phyloP scores from a whole-genome alignment of 768 basidiomycete genomes.

The Collybia mongolica region DNA sequence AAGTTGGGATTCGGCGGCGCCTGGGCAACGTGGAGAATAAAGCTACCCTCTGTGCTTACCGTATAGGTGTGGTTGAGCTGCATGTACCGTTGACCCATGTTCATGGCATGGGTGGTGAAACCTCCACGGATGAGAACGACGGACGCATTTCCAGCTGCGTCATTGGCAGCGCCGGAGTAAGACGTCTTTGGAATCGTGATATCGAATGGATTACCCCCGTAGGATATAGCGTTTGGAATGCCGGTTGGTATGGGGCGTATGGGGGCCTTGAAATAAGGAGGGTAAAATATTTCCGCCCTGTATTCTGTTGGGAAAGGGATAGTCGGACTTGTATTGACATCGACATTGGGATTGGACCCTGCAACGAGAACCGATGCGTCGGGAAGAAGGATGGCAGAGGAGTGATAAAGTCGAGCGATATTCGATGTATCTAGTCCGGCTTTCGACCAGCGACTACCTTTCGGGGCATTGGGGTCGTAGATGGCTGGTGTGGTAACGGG shows the following conservation, averaged over 20 bases:
- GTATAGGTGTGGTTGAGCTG: constrained; percentile 87
- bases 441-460: constrained; percentile 74
- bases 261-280: constrained; percentile 74
- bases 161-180: constrained; percentile 66
- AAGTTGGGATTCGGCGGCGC: constrained; percentile 82
- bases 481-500: constrained; percentile 80
- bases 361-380: constrained; percentile 86
- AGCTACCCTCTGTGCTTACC: constrained; percentile 73
- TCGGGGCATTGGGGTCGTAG: constrained; percentile 74
- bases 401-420: constrained; percentile 89
- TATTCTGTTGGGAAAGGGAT: constrained; percentile 75
- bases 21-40: constrained; percentile 79
- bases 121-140: constrained; percentile 84
- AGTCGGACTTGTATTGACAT: constrained; percentile 66
- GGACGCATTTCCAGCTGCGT: constrained; percentile 70
- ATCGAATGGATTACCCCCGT: constrained; percentile 83
- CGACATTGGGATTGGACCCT: constrained; percentile 84
- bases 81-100: constrained; percentile 81
- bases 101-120: constrained; percentile 84
- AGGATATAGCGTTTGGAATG: constrained; percentile 71
- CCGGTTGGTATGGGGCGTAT: constrained; percentile 70
- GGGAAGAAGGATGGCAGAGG: constrained; percentile 84
- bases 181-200: constrained; percentile 64
- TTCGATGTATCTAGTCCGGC: constrained; percentile 56
- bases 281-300: constrained; percentile 87